Percentiles rank a stretch among this genome's conserved stretches.
Conservation (phyloP, 768 basidiomycete species). For the Leccinum broughii region DNA sequence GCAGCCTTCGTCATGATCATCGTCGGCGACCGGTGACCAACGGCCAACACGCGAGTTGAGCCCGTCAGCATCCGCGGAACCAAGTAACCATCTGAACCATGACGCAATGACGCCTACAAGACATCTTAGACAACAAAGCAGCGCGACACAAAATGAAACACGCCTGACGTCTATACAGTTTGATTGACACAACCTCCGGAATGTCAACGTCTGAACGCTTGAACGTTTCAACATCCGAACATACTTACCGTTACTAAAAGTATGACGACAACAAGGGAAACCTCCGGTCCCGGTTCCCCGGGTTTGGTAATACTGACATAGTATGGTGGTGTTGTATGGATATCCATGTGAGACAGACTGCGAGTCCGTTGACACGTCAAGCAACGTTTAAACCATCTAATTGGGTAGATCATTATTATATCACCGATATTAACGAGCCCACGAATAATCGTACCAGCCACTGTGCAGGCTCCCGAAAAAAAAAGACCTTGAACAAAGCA, state of each 20-base stretch:
- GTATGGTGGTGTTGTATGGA: not conserved
- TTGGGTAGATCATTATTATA: not conserved
- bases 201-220: not conserved
- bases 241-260: not conserved
- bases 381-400: not conserved
- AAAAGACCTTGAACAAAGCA: not conserved
- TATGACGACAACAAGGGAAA: not conserved
- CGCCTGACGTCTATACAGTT: not conserved
- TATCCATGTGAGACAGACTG: not conserved
- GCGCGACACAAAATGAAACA: not conserved
- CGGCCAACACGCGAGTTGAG: not conserved
- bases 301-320: not conserved
- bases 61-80: not conserved
- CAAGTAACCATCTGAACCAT: not conserved
- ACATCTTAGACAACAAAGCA: not conserved
- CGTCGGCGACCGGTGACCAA: not conserved
- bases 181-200: not conserved
- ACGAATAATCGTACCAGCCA: not conserved
- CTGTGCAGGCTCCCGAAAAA: not conserved
- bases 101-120: not conserved
- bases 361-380: not conserved
- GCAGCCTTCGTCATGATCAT: not conserved
- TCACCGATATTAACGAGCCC: not conserved
- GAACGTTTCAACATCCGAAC: not conserved
- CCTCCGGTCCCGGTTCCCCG: not conserved